These are phyloP conservation scores for Hypoxylon rubiginosum DNA, from an alignment of 2,329 filamentous ascomycete species.

Conservation along the genomic window DNA sequence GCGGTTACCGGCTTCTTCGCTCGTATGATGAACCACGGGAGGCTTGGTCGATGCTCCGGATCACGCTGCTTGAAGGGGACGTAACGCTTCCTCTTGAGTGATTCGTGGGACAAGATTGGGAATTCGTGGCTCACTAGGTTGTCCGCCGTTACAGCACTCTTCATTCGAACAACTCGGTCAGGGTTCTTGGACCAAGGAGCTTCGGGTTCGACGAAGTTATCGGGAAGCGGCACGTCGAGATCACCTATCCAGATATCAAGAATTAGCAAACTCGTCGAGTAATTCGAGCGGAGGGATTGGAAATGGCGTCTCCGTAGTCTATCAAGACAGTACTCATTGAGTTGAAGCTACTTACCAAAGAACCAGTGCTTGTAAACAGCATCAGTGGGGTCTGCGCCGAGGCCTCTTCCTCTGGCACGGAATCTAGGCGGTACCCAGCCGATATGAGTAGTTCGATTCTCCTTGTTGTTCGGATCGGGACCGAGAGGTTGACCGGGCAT, in stretches of 20 bases:
- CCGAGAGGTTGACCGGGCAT: constrained; percentile 2
- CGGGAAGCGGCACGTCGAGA: not conserved
- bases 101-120: not conserved
- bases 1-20: not conserved
- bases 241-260: not conserved
- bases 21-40: not conserved
- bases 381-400: constrained; percentile 9
- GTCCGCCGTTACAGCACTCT: not conserved
- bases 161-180: not conserved
- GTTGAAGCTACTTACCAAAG: constrained; percentile 4
- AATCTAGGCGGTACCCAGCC: constrained; percentile 3
- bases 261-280: not conserved
- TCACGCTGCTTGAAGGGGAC: not conserved
- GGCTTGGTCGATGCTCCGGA: not conserved
- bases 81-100: not conserved
- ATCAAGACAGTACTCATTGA: not conserved
- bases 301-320: not conserved
- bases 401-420: not conserved
- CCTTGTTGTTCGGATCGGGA: not conserved
- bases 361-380: constrained; percentile 11
- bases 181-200: constrained; percentile 2
- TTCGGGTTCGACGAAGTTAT: not conserved
- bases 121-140: not conserved
- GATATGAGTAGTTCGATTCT: not conserved
- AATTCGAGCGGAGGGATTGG: not conserved